Conservation (phyloP, 257 asterid genomes). For the Eucommia ulmoides region DNA sequence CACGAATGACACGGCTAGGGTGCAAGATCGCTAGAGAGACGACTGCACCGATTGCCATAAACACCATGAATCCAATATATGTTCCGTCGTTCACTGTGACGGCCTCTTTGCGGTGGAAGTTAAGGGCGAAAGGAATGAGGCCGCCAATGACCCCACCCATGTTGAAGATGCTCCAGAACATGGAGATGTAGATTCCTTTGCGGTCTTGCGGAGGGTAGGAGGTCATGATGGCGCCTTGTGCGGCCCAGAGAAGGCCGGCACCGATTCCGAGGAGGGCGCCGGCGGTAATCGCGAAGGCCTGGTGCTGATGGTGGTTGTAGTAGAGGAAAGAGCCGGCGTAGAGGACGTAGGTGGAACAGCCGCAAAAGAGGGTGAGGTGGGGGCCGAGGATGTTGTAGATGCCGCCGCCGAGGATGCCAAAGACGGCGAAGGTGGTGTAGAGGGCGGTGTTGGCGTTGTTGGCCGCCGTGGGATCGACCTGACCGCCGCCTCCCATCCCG, state of each 20-base stretch:
- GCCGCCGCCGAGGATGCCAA: slow-evolving; percentile 89
- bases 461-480: slow-evolving; percentile 65
- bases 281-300: slow-evolving; percentile 63
- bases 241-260: slow-evolving; percentile 88
- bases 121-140: slow-evolving; percentile 51
- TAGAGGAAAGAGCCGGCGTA: slow-evolving; percentile 82
- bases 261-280: slow-evolving; percentile 87
- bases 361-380: slow-evolving; percentile 39
- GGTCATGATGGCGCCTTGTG: slow-evolving; percentile 95
- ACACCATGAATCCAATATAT: slow-evolving; percentile 80
- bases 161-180: slow-evolving; percentile 89
- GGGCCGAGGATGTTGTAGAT: slow-evolving; percentile 87
- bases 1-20: slow-evolving; percentile 61
- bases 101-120: slow-evolving; percentile 40
- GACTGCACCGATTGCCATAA: slow-evolving; percentile 60
- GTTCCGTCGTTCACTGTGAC: slow-evolving; percentile 86
- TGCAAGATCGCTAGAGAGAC: slow-evolving; percentile 55
- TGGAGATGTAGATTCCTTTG: slow-evolving; percentile 68
- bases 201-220: slow-evolving; percentile 81
- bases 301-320: slow-evolving; percentile 70
- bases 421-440: slow-evolving; percentile 79
- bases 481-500: slow-evolving; percentile 98
- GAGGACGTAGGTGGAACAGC: slow-evolving; percentile 76
- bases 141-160: slow-evolving; percentile 95
- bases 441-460: slow-evolving; percentile 98